These are phyloP conservation scores for Arabidopsis suecica DNA, from an alignment of 345 rosid species.

Conservation along the genomic window DNA sequence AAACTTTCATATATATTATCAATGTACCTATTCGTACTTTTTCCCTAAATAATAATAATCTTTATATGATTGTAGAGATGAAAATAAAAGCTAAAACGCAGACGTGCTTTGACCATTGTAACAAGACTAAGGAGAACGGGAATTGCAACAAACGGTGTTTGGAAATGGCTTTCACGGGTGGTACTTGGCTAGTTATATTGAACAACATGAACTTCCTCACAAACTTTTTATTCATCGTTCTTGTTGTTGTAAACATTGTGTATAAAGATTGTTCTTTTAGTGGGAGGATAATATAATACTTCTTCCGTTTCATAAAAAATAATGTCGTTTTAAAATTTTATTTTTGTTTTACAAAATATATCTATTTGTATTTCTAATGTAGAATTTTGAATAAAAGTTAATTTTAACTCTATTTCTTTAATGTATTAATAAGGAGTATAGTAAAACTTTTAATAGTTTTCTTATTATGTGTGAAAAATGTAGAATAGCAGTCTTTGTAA, in stretches of 20 bases:
- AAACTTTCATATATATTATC: background rate
- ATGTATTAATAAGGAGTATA: no score
- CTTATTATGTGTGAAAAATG: no score
- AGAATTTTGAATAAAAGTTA: no score
- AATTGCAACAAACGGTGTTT: conserved; percentile 17
- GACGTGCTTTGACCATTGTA: conserved; percentile 9
- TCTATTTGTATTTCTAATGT: no score
- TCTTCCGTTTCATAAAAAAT: no score
- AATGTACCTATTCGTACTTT: background rate
- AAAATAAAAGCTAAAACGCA: conserved; percentile 3
- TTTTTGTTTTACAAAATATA: no score
- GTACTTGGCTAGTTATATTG: conserved; percentile 9
- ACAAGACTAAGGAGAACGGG: background rate
- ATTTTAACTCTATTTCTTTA: no score
- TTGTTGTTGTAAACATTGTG: conserved; percentile 3
- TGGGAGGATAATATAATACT: background rate
- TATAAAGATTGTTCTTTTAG: background rate
- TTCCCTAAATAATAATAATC: background rate
- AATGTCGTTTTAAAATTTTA: no score
- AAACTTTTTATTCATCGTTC: conserved; percentile 14
- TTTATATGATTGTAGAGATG: background rate
- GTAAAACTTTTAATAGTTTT: no score
- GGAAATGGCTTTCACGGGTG: conserved; percentile 5
- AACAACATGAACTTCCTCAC: conserved; percentile 10
- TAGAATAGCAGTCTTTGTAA: no score